These are phyloP conservation scores for Penicillium sp. DNA, from an alignment of 2,329 filamentous ascomycete genomes.

Conservation along the genomic window DNA sequence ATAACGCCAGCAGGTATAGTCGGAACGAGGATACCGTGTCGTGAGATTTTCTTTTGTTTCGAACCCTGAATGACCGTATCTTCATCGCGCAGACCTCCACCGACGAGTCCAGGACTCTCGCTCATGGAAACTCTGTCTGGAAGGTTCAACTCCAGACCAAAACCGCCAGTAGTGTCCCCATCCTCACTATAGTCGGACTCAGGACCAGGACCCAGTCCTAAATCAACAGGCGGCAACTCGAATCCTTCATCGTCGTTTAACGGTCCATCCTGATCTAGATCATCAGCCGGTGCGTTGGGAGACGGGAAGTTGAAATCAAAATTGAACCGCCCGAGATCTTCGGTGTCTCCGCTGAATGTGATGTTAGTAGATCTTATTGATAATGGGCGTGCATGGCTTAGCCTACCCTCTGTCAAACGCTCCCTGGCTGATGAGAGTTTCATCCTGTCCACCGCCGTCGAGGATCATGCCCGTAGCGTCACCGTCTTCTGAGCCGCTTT, in stretches of 20 bases:
- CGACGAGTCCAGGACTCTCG: slow-evolving; percentile 39
- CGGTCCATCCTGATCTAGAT: slow-evolving; percentile 36
- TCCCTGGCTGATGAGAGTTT: slow-evolving; percentile 44
- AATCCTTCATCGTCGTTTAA: slow-evolving; percentile 43
- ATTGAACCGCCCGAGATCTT: slow-evolving; percentile 48
- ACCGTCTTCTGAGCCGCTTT: slow-evolving; percentile 46
- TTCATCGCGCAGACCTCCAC: slow-evolving; percentile 43
- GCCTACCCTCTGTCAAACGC: slow-evolving; percentile 46
- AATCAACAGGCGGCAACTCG: slow-evolving; percentile 35
- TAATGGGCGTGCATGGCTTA: neutral
- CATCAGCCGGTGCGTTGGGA: slow-evolving; percentile 36
- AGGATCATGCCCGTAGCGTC: slow-evolving; percentile 45
- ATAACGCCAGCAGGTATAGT: slow-evolving; percentile 74
- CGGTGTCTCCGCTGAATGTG: slow-evolving; percentile 47
- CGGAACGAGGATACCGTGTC: slow-evolving; percentile 75
- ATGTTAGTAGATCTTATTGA: slow-evolving; percentile 16
- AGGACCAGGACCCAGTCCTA: slow-evolving; percentile 31
- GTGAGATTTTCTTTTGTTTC: slow-evolving; percentile 65
- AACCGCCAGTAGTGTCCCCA: slow-evolving; percentile 31
- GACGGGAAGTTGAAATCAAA: slow-evolving; percentile 48
- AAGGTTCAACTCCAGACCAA: slow-evolving; percentile 39
- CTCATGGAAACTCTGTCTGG: slow-evolving; percentile 35
- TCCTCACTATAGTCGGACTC: slow-evolving; percentile 33
- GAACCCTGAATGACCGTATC: slow-evolving; percentile 32
- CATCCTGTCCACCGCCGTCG: slow-evolving; percentile 40